Conservation (phyloP, 306 rosid species). For the Trichosanthes truncata region DNA sequence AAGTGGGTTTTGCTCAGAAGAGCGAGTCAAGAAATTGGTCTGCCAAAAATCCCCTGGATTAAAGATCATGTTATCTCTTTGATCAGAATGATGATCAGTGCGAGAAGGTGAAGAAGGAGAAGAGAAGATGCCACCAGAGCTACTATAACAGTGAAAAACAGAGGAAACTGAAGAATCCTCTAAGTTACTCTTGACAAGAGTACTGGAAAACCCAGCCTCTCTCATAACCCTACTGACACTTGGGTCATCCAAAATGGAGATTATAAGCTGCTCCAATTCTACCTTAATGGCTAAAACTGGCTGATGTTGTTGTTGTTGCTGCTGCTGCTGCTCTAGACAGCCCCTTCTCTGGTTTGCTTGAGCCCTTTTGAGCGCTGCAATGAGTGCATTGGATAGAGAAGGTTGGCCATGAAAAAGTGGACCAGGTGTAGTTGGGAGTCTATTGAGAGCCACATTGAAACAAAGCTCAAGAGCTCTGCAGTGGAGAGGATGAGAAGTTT, state of each 20-base stretch:
- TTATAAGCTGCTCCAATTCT: slow-evolving; percentile 74
- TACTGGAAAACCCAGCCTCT: slow-evolving; percentile 90
- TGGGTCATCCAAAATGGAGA: slow-evolving; percentile 91
- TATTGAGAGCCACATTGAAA: slow-evolving; percentile 91
- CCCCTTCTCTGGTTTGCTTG: slow-evolving; percentile 97
- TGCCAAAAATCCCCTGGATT: slow-evolving; percentile 35
- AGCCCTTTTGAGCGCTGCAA: slow-evolving; percentile 87
- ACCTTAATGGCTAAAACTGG: slow-evolving; percentile 66
- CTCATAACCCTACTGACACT: slow-evolving; percentile 95
- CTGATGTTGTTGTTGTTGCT: slow-evolving; percentile 60
- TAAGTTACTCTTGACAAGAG: slow-evolving; percentile 55
- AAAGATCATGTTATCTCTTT: slow-evolving; percentile 3
- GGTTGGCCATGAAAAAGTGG: slow-evolving; percentile 60
- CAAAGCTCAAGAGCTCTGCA: slow-evolving; percentile 96
- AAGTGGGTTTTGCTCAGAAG: slow-evolving; percentile 44
- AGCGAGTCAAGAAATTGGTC: slow-evolving; percentile 30
- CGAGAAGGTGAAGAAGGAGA: slow-evolving; percentile 81
- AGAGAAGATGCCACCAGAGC: slow-evolving; percentile 60
- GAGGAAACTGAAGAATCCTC: slow-evolving; percentile 46
- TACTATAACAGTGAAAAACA: slow-evolving; percentile 46
- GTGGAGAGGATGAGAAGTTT: slow-evolving; percentile 55
- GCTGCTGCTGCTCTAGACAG: slow-evolving; percentile 82
- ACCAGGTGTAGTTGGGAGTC: slow-evolving; percentile 63
- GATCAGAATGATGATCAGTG: slow-evolving; percentile 15
- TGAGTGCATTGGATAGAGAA: slow-evolving; percentile 82